phyloP scores from a whole-genome alignment of 2,329 filamentous ascomycete genomes.

The Aspergillus ruber region DNA sequence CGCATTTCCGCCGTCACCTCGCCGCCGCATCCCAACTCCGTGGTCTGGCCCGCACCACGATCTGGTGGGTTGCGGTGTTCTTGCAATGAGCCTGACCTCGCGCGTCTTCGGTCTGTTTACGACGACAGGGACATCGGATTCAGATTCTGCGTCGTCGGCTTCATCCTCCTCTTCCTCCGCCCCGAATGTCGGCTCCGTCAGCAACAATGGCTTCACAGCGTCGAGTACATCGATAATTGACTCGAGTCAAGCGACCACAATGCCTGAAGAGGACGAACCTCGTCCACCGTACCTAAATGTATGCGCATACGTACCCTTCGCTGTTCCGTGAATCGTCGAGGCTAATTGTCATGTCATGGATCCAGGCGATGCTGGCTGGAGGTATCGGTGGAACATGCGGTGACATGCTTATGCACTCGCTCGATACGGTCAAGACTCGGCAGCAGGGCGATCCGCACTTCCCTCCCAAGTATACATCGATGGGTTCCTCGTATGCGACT shows the following conservation, averaged over 20 bases:
- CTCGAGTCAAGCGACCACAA: conserved; percentile 13
- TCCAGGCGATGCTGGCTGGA: conserved; percentile 86
- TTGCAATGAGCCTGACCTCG: conserved; percentile 55
- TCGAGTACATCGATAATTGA: conserved; percentile 6
- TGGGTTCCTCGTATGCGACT: conserved; percentile 84
- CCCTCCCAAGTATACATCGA: conserved; percentile 84
- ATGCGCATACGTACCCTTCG: conserved; percentile 24
- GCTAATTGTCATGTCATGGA: conserved; percentile 3
- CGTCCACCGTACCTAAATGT: conserved; percentile 61
- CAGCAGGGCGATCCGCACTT: conserved; percentile 94
- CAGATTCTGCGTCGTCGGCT: conserved; percentile 20
- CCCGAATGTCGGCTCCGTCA: background rate
- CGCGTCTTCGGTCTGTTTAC: conserved; percentile 49
- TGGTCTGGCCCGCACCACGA: conserved; percentile 24
- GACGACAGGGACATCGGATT: conserved; percentile 29
- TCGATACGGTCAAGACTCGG: conserved; percentile 96
- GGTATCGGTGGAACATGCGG: conserved; percentile 88
- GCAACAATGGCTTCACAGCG: too few species aligned
- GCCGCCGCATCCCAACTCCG: conserved; percentile 19
- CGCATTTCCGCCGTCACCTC: conserved; percentile 8
- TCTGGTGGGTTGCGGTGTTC: conserved; percentile 26
- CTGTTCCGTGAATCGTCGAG: background rate
- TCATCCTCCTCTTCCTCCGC: conserved; percentile 4
- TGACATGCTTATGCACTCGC: conserved; percentile 96
- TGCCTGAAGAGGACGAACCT: conserved; percentile 47